Conservation (phyloP, 208 protist genomes). For the Porcisia hertigi region DNA sequence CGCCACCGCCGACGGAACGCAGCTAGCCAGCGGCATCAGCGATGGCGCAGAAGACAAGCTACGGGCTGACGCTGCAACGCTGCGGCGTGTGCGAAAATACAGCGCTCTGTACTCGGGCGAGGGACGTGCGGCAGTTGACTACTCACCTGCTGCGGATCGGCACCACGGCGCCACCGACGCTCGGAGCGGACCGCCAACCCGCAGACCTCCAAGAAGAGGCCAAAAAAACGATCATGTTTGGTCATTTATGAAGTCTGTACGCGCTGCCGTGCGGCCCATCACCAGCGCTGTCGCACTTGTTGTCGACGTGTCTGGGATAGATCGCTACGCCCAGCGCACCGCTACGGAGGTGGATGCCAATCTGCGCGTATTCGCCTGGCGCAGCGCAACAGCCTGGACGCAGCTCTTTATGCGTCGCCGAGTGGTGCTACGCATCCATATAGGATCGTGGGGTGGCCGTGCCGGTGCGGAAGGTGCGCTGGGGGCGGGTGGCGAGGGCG, state of each 20-base stretch:
- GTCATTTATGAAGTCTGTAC: not conserved
- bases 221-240: not conserved
- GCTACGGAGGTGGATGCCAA: constrained; percentile 12
- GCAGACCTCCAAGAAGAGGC: not conserved
- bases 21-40: not conserved
- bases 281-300: not conserved
- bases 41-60: not conserved
- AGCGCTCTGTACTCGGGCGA: not conserved
- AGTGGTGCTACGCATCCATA: constrained; percentile 28
- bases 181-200: not conserved
- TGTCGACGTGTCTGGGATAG: constrained; percentile 4
- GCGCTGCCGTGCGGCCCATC: not conserved
- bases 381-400: constrained; percentile 22
- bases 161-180: not conserved
- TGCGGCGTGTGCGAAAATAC: constrained; percentile 5
- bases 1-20: not conserved
- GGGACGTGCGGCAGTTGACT: not conserved
- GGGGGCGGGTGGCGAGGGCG: not conserved
- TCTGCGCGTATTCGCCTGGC: constrained; percentile 26
- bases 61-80: not conserved
- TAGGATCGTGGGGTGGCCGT: not conserved
- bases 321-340: not conserved
- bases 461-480: not conserved
- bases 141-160: not conserved
- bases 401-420: constrained; percentile 31